Percentiles rank a stretch among this genome's conserved stretches.
phyloP scores from a whole-genome alignment of 208 protist genomes.

The Trypanosoma cruzi region DNA sequence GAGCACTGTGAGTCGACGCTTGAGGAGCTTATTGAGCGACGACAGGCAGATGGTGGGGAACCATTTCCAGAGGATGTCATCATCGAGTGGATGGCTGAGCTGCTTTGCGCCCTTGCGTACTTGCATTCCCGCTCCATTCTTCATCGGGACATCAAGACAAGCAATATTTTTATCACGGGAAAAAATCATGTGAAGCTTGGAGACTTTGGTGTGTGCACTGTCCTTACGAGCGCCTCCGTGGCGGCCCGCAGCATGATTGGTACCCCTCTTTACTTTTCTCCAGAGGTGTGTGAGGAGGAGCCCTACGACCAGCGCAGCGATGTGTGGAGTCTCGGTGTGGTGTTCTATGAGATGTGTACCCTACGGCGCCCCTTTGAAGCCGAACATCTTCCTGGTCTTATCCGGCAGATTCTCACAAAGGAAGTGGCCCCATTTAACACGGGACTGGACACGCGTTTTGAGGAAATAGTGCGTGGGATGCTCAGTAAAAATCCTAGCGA shows the following conservation, averaged over 20 bases:
- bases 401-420: slow-evolving; percentile 68
- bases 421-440: slow-evolving; percentile 76
- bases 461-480: slow-evolving; percentile 81
- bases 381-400: slow-evolving; percentile 65
- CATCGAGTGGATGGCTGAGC: slow-evolving; percentile 91
- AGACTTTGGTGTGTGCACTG: slow-evolving; percentile 90
- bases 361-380: slow-evolving; percentile 79
- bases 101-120: slow-evolving; percentile 84
- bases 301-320: slow-evolving; percentile 92
- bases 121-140: slow-evolving; percentile 88
- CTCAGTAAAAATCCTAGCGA: slow-evolving; percentile 67
- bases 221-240: slow-evolving; percentile 63
- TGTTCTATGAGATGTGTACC: slow-evolving; percentile 96
- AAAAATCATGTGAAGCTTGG: slow-evolving; percentile 93
- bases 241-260: slow-evolving; percentile 84
- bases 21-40: slow-evolving; percentile 86
- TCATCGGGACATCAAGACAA: slow-evolving; percentile 93
- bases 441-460: slow-evolving; percentile 61
- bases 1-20: slow-evolving; percentile 90
- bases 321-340: slow-evolving; percentile 96
- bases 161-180: slow-evolving; percentile 92
- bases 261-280: slow-evolving; percentile 93
- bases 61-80: slow-evolving; percentile 74
- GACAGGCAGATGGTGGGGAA: slow-evolving; percentile 49
- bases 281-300: slow-evolving; percentile 88